Base-by-base conservation (phyloP, 2,329 filamentous ascomycete species). In the Amauroascus verrucosus region DNA sequence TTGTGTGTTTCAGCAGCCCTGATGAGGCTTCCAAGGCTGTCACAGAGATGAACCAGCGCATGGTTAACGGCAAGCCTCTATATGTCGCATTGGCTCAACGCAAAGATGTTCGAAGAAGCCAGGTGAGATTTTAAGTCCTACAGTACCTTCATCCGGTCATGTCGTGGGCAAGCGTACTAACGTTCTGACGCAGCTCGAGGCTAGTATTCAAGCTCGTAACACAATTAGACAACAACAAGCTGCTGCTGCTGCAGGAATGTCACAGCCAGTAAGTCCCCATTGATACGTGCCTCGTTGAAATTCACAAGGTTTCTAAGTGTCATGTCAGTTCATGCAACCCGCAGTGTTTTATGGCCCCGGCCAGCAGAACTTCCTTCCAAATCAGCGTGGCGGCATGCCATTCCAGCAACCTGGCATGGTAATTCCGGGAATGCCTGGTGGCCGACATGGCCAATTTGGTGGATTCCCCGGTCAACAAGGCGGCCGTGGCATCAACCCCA, bases 1-100 rank as follows among this genome's bases (percentile, higher is more conserved):
- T 98, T 72, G 93, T 98, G 68, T 98, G 93, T 86, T 98, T 98
- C 79, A 93, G 87, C 81, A 97, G 95, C 80, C 90, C 93, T 57
- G 93, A 98, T 66, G 93, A 98, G 72, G 93, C 93, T 61, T 96
- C 91, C 76, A 97, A 97, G 83, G 93, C 93, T 60, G 91, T 98
- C 60, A 89, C 90, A 57, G 93, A 98, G 75, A 96, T 97, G 88
- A 98, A 98, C 80, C 91, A 97, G 80, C 89, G 93, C 73, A 98
- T 98, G 93, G 80, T 97, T 63, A 86, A 90, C 72, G 82, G 81
- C 76, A 98, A 98, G 83, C 93, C 93, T 54, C 80, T 98, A 57
- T 98, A 98, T 69, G 93, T 98, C 65, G 93, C 93, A 64, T 82
- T 98, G 61, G 93, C 93, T 60, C 93, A 98, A 80, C 91, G 93